Base-by-base conservation (phyloP, 345 rosid genomes). In the Sisymbrium irio region DNA sequence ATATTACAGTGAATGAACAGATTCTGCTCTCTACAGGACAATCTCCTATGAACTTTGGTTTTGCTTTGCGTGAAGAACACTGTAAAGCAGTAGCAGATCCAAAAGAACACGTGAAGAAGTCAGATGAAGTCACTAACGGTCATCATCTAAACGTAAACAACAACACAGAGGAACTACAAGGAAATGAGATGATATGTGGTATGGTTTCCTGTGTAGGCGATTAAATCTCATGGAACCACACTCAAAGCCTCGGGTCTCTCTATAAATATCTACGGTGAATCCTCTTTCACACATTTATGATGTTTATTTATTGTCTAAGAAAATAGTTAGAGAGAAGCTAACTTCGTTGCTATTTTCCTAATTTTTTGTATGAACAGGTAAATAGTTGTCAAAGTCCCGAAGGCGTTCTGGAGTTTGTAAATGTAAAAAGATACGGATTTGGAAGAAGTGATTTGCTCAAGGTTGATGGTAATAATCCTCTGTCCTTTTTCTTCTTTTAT, bases 11-110 rank as follows among this genome's bases (percentile, higher is more conserved):
- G 62, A 39, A 37, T 62, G 75, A 76, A 33, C 60, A 62, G 64
- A 54, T 62, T 27, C 28, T 27, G 53, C 51, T 68, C 36, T 74
- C 84, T 72, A 35, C 67, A 4, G 76, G 71, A 71, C 71, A 59
- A 44, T 51, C 69, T 41, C 51, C 75, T 13, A 22, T 79, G 67
- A 80, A 82, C 76, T 77, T 83, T 41, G 88, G 73, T 54, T 79
- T 73, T 62, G 64, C 80, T 76, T 83, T 87, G 55, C 85, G 39
- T 67, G 94, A 86, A 78, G 90, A 79, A 69, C 87, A 89, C 46
- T 93, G 90, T 77, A 77, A 84, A 74, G 83, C 79, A 60, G 59
- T 50, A 46, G 78, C 61, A 56, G 83, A 55, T 35, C 76, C 80
- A 25, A 62, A 62, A 63, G 76, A 56, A 5, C 35, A 69, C 28